These are phyloP conservation scores for Lunularia cruciata DNA, from an alignment of 225 moss, liverwort and hornwort species.

Conservation along the genomic window DNA sequence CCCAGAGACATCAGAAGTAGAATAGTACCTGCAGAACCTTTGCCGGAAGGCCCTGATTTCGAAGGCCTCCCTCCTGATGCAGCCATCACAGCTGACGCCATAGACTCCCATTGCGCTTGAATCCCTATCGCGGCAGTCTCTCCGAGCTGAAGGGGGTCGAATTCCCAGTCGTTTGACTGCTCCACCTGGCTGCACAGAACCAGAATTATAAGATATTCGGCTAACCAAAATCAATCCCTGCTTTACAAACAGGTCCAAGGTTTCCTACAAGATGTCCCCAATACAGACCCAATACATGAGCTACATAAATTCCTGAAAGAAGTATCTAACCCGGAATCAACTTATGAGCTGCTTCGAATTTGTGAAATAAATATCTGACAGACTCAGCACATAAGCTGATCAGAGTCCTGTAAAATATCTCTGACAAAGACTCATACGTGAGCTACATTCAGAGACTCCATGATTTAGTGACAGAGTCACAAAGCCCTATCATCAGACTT, in stretches of 20 bases:
- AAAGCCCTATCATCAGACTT: no score
- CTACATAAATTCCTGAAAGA: not conserved
- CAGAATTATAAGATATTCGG: conserved; percentile 15
- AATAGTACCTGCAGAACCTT: conserved; percentile 36
- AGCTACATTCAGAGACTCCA: no score
- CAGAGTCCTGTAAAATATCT: not conserved
- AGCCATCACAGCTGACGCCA: conserved; percentile 29
- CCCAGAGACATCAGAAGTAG: not conserved
- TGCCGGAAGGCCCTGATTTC: conserved; percentile 21
- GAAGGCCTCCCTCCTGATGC: conserved; percentile 30
- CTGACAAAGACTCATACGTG: not conserved
- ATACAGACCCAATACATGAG: not conserved
- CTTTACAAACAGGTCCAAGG: not conserved
- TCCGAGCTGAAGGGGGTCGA: conserved; percentile 37
- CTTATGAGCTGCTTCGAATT: not conserved
- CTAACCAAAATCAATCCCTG: not conserved
- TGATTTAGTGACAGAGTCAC: no score
- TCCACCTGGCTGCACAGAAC: conserved; percentile 42
- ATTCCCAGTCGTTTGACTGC: conserved; percentile 34
- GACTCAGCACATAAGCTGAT: not conserved
- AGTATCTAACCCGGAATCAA: not conserved
- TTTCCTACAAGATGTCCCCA: not conserved
- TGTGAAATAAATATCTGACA: not conserved
- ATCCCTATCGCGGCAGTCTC: conserved; percentile 25
- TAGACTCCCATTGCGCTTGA: conserved; percentile 24